Conservation (phyloP, 2,329 filamentous ascomycete species). For the Aspergillus thermomutatus region DNA sequence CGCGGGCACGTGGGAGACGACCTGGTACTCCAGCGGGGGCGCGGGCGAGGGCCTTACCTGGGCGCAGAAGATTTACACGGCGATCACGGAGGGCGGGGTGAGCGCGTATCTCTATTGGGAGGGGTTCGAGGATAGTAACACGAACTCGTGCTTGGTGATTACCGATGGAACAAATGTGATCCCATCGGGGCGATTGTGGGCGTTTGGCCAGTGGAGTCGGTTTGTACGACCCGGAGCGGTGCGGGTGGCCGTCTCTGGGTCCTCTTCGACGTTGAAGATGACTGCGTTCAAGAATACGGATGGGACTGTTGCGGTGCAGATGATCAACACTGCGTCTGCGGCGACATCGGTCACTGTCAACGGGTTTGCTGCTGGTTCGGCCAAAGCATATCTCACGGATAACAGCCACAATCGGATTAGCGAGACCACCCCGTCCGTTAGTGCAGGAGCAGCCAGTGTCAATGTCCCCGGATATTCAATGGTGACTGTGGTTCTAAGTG, state of each 20-base stretch:
- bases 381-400: background rate
- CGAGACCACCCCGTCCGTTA: background rate
- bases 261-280: background rate
- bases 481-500: background rate
- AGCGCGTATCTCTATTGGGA: background rate
- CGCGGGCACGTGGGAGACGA: slow-evolving; percentile 8
- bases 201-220: background rate
- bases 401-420: background rate
- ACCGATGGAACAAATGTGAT: background rate
- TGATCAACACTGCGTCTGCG: background rate
- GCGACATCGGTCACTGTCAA: background rate
- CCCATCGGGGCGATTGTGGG: background rate
- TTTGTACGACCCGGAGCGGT: background rate
- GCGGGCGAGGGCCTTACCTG: slow-evolving; percentile 35
- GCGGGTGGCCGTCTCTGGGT: background rate
- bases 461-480: background rate
- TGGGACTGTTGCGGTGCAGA: background rate
- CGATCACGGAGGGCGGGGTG: background rate
- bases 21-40: background rate
- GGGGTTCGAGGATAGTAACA: background rate
- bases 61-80: background rate
- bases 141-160: background rate
- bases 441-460: background rate
- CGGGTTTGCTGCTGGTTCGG: background rate
- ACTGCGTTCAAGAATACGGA: background rate